These are phyloP conservation scores for Syzygium aromaticum DNA, from an alignment of 345 rosid species.

Conservation along the genomic window DNA sequence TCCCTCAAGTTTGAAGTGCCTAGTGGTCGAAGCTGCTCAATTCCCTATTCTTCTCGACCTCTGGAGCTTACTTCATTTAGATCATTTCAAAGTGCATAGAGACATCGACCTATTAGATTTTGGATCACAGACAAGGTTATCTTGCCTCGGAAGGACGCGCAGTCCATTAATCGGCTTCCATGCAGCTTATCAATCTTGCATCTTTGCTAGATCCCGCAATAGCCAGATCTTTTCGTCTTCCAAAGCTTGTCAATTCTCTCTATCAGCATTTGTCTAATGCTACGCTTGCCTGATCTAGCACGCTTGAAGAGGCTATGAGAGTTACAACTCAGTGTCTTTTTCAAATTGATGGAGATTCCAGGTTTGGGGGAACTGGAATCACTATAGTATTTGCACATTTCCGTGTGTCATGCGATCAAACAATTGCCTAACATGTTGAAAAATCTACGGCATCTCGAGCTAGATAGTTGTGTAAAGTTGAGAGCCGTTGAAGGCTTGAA, in stretches of 20 bases:
- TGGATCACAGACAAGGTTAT: accelerated
- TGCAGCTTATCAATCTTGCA: background rate
- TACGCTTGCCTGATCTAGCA: too few relatives aligned
- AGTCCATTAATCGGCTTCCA: background rate
- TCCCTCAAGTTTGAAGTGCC: background rate
- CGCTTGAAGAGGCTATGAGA: background rate
- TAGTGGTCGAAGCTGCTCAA: accelerated
- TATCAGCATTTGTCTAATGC: background rate
- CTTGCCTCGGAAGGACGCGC: background rate
- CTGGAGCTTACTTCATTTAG: background rate
- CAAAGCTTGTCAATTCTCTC: background rate
- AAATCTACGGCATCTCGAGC: background rate
- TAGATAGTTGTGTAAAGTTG: accelerated
- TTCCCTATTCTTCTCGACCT: background rate
- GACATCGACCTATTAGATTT: too few relatives aligned
- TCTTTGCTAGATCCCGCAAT: background rate
- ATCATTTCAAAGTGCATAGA: background rate
- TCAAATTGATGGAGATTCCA: background rate
- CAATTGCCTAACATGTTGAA: background rate
- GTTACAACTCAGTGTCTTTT: background rate
- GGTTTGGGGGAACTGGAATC: background rate
- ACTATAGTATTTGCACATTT: background rate
- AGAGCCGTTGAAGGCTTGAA: background rate
- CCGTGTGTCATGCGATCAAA: background rate
- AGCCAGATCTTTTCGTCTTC: background rate